phyloP scores from a whole-genome alignment of 139 green algal genomes.

The Chlorella vulgaris region DNA sequence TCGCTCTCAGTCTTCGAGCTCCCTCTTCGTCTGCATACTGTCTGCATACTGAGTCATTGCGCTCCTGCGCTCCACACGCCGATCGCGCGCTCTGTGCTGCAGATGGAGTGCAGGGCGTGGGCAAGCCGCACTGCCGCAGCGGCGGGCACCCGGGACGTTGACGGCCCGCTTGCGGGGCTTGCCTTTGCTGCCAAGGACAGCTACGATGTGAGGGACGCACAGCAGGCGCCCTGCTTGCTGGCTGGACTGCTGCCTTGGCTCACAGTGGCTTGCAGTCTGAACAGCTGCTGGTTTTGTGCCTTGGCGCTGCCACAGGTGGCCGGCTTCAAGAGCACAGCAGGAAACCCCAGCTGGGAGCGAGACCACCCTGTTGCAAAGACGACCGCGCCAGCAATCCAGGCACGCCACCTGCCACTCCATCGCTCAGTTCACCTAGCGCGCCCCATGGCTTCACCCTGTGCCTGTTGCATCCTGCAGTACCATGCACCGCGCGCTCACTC shows the following conservation, averaged over 20 bases:
- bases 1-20: too few species aligned
- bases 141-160: not conserved
- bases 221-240: too few species aligned
- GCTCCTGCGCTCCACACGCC: too few species aligned
- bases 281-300: too few species aligned
- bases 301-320: slow-evolving; percentile 60
- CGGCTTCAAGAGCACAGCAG: slow-evolving; percentile 48
- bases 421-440: not conserved
- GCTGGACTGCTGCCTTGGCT: too few species aligned
- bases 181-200: slow-evolving; percentile 51
- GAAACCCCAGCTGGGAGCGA: slow-evolving; percentile 57
- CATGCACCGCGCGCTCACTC: too few species aligned
- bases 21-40: too few species aligned
- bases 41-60: too few species aligned
- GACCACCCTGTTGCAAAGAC: not conserved
- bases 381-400: slow-evolving; percentile 13
- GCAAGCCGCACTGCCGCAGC: not conserved
- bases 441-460: not conserved
- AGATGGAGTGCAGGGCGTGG: slow-evolving; percentile 1
- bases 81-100: too few species aligned
- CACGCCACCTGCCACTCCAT: not conserved
- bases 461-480: too few species aligned
- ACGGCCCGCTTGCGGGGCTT: slow-evolving; percentile 19
- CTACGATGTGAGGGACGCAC: slow-evolving; percentile 51
- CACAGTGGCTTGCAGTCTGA: too few species aligned